These are phyloP conservation scores for Talaromyces sp. DNA, from an alignment of 2,329 filamentous ascomycete species.

Conservation along the genomic window DNA sequence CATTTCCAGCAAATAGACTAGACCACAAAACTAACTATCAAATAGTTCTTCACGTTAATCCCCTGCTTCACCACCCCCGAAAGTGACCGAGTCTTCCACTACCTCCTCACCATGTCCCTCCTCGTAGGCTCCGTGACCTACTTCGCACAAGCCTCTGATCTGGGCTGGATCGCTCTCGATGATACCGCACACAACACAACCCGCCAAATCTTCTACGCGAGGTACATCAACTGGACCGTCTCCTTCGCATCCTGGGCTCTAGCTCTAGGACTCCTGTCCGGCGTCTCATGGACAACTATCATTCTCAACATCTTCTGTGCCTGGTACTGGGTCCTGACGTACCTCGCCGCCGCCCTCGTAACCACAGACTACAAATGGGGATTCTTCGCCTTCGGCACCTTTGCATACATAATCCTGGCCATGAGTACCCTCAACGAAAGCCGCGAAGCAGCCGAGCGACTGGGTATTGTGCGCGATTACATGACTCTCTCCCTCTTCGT, in stretches of 20 bases:
- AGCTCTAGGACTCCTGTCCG: conserved; percentile 48
- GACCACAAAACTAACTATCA: not conserved
- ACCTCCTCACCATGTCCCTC: conserved; percentile 48
- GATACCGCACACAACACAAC: conserved; percentile 30
- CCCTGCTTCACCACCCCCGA: conserved; percentile 41
- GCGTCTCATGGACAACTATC: conserved; percentile 54
- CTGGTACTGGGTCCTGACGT: conserved; percentile 50
- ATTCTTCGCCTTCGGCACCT: conserved; percentile 51
- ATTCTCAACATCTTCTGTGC: conserved; percentile 47
- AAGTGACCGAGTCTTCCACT: conserved; percentile 54
- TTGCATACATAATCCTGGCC: conserved; percentile 46
- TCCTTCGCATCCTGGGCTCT: conserved; percentile 45
- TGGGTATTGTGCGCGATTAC: conserved; percentile 46
- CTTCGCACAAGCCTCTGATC: conserved; percentile 50
- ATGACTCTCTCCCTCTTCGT: conserved; percentile 35
- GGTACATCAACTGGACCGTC: conserved; percentile 54
- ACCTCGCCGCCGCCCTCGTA: conserved; percentile 48
- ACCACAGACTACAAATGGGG: conserved; percentile 53
- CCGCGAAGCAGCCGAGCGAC: conserved; percentile 35
- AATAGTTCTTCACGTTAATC: conserved; percentile 39
- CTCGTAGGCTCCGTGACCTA: conserved; percentile 49
- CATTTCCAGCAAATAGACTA: not conserved
- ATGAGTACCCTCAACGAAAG: conserved; percentile 42
- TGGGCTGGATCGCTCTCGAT: conserved; percentile 43
- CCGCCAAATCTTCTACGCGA: conserved; percentile 53